Base-by-base conservation (phyloP, 495 filamentous ascomycete genomes). In the Aspergillus sparsus region DNA sequence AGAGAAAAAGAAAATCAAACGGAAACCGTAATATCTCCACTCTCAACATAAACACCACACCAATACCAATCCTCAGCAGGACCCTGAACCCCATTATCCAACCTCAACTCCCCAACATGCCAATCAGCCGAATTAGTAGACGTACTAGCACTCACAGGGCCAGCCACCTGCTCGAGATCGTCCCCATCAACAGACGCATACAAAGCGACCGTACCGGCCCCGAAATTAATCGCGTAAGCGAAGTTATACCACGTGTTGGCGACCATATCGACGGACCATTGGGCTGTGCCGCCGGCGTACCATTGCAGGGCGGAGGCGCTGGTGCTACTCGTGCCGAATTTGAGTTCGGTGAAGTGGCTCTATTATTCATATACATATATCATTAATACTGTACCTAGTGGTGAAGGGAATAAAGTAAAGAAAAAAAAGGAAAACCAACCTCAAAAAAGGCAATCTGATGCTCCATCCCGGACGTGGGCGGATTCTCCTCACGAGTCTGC, bases 381-480 rank as follows among this genome's bases (percentile, higher is more conserved):
- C 21, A 35, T 9, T 47, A 56, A 32, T 32, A 46, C 39, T 21
- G 31, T 35, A 55, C 18, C 12, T 41, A 52, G 34, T 51, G 42
- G 21, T 46, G 37, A 55, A 27, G 11, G n/a, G 36, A 13, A 32
- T 2, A 45, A 37, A 13, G 21, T 9, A 34, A 31, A 18, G 35
- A 34, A 18, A 21, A 16, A 16, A 15, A 15, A 7, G 42, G 7
- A 15, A n/a, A 7, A 46, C 1, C 2, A 46, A 46, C 72, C 65
- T 72, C 75, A 57, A 91, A 90, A 77, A 91, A 91, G 65, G 80
- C 83, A 59, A 91, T 86, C 72, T 91, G 88, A 68, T 90, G 88
- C 76, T 91, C 88, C 54, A 85, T 80, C 5, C 74, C 77, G 2
- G 79, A 75, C 33, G 76, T 80, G 0, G 88, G 88, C 0, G 85